phyloP scores from a whole-genome alignment of 345 rosid species.

The Syzygium aromaticum region DNA sequence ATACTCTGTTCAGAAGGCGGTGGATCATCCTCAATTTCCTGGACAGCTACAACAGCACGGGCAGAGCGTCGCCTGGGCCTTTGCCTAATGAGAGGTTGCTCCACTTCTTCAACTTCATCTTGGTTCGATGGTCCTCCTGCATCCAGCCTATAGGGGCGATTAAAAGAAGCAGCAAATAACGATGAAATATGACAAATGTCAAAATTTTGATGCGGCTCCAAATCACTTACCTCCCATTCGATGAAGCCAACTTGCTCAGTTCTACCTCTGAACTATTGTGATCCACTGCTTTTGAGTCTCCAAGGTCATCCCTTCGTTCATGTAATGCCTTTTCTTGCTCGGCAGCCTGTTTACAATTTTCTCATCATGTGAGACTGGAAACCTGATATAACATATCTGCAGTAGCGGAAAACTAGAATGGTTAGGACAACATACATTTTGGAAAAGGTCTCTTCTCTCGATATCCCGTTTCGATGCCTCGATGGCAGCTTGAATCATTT shows the following conservation, averaged over 20 bases:
- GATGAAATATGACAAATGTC: not conserved
- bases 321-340: slow-evolving; percentile 57
- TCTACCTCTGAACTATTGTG: slow-evolving; percentile 30
- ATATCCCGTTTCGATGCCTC: slow-evolving; percentile 89
- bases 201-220: not conserved
- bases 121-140: slow-evolving; percentile 58
- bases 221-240: slow-evolving; percentile 66
- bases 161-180: not conserved
- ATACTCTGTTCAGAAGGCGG: slow-evolving; percentile 41
- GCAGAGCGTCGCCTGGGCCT: slow-evolving; percentile 48
- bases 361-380: slow-evolving; percentile 8
- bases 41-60: slow-evolving; percentile 33
- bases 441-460: slow-evolving; percentile 28
- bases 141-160: slow-evolving; percentile 35
- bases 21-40: slow-evolving; percentile 37
- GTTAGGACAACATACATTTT: not conserved
- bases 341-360: slow-evolving; percentile 43
- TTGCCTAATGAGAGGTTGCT: slow-evolving; percentile 67
- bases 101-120: slow-evolving; percentile 67
- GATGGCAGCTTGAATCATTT: slow-evolving; percentile 95
- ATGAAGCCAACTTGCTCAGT: slow-evolving; percentile 20
- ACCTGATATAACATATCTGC: not conserved
- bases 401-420: not conserved
- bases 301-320: slow-evolving; percentile 29
- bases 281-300: slow-evolving; percentile 32